Evolutionary conservation across 345 rosid species (phyloP).

Genomic region (Physaria fendleri): DNA sequence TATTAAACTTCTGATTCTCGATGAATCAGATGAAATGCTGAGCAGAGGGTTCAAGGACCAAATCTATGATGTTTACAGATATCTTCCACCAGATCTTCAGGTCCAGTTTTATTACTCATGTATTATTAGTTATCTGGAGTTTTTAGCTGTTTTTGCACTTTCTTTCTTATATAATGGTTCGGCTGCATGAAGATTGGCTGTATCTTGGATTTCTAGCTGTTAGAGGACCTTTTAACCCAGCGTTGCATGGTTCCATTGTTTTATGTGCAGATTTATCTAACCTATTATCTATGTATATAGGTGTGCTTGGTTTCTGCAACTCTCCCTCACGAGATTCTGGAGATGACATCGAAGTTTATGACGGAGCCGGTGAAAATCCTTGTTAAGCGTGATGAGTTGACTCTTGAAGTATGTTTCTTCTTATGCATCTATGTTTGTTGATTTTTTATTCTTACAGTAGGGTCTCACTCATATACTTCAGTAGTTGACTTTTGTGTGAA

Average conservation of each 20-base stretch:
- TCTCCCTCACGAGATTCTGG: constrained; percentile 94
- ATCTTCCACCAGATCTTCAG: constrained; percentile 99
- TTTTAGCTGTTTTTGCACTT: background rate
- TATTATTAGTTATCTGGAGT: background rate
- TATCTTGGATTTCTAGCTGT: background rate
- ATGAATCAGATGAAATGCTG: constrained; percentile 97
- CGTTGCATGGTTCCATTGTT: constrained; percentile 2
- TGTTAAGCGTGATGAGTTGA: constrained; percentile 97
- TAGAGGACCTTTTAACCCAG: background rate
- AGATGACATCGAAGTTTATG: constrained; percentile 90
- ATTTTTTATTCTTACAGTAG: background rate
- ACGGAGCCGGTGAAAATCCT: constrained; percentile 95
- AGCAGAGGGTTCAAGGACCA: constrained; percentile 99
- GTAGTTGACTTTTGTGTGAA: background rate
- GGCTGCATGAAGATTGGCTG: background rate
- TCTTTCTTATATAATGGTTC: background rate
- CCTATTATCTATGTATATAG: constrained; percentile 26
- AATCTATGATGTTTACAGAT: constrained; percentile 88
- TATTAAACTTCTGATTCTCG: constrained; percentile 46
- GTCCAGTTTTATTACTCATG: constrained; percentile 26
- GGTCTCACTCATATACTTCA: background rate
- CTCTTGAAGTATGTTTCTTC: constrained; percentile 58
- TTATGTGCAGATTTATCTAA: background rate
- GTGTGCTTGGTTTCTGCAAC: constrained; percentile 95
- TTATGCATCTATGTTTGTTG: background rate